Percentiles rank a stretch among this genome's conserved stretches.
Evolutionary conservation across 169 alveolate genomes (phyloP).

Genomic region (Plasmodium blacklocki): DNA sequence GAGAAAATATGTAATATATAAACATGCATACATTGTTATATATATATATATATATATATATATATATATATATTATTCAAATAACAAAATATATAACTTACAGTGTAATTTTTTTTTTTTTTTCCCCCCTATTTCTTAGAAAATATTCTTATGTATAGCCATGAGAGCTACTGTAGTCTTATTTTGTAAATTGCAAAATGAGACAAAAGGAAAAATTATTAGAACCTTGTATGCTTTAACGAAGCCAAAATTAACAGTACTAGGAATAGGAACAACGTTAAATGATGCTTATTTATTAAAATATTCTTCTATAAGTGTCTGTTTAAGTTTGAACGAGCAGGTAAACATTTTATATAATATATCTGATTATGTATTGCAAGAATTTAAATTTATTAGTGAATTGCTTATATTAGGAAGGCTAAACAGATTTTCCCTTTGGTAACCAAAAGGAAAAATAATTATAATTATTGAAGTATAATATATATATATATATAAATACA

Average conservation of each 20-base stretch:
- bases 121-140: constrained; percentile 7
- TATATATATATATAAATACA: neutral
- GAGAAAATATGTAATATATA: too few species aligned
- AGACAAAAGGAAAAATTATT: constrained; percentile 61
- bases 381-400: constrained; percentile 58
- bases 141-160: constrained; percentile 56
- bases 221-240: constrained; percentile 40
- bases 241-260: constrained; percentile 33
- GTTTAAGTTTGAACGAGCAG: constrained; percentile 57
- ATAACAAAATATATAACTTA: neutral
- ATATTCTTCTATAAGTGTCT: constrained; percentile 69
- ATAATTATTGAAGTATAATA: neutral
- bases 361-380: constrained; percentile 69
- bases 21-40: too few species aligned
- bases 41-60: neutral
- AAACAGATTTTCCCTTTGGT: constrained; percentile 72
- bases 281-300: constrained; percentile 68
- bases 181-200: constrained; percentile 68
- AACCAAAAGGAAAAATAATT: constrained; percentile 8
- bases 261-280: constrained; percentile 69
- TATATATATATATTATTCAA: neutral
- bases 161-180: constrained; percentile 67
- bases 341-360: constrained; percentile 41
- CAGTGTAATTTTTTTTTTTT: neutral
- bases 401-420: constrained; percentile 64